Conservation (phyloP, 345 rosid species). For the Populus davidiana region DNA sequence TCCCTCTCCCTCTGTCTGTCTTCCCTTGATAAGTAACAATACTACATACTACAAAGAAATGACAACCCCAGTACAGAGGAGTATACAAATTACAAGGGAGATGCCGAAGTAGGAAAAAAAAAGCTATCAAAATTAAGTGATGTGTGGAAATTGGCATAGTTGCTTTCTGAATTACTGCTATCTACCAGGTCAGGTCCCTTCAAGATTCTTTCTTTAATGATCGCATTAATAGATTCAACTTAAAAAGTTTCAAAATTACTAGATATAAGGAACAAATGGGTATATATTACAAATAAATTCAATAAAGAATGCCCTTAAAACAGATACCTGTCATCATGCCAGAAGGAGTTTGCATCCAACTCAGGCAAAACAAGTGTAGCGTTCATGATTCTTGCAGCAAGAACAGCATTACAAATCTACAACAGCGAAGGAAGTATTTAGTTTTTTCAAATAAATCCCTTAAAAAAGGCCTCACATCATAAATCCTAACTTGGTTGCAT, state of each 20-base stretch:
- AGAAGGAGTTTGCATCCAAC: slow-evolving; percentile 94
- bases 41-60: neutral
- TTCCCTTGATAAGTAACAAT: neutral
- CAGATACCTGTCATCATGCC: slow-evolving; percentile 95
- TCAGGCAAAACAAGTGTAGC: slow-evolving; percentile 97
- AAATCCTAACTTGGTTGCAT: neutral
- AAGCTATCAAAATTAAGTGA: neutral
- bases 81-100: neutral
- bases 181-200: neutral
- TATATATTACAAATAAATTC: neutral
- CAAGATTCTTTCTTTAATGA: neutral
- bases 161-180: neutral
- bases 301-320: slow-evolving; percentile 2
- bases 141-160: neutral
- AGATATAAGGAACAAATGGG: neutral
- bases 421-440: slow-evolving; percentile 18
- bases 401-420: slow-evolving; percentile 98
- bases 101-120: neutral
- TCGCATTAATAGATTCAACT: neutral
- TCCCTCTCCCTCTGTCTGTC: too few relatives aligned
- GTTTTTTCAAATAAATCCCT: neutral
- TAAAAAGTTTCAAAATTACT: neutral
- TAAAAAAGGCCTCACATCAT: neutral
- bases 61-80: neutral
- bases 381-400: slow-evolving; percentile 99